These are phyloP conservation scores for Aegilops speltoides DNA, from an alignment of 176 grass and related monocot species.

Conservation along the genomic window DNA sequence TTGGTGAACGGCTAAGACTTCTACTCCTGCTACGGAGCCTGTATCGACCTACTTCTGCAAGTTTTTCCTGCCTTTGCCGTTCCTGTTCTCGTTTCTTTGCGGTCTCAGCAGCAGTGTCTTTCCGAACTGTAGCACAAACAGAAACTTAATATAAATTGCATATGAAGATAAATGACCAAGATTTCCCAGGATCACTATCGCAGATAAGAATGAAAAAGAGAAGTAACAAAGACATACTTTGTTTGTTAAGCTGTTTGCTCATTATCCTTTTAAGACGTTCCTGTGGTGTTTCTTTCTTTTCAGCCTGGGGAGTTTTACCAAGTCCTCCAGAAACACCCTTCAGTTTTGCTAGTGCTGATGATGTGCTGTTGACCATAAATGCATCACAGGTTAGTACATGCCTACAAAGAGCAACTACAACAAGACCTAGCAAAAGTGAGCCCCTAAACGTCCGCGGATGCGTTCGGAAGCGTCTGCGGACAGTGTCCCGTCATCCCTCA, in stretches of 20 bases:
- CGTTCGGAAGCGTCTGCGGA: no score
- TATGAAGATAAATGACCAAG: constrained; percentile 4
- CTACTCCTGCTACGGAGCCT: constrained; percentile 64
- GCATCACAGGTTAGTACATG: constrained; percentile 1
- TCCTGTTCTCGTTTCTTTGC: constrained; percentile 93
- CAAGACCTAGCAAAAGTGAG: no score
- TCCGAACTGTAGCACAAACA: constrained; percentile 60
- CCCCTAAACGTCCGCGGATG: no score
- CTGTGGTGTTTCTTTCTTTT: constrained; percentile 99
- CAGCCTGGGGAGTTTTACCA: constrained; percentile 58
- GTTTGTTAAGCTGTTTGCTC: constrained; percentile 99
- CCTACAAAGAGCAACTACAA: background rate
- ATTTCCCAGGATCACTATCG: background rate
- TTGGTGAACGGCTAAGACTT: constrained; percentile 68
- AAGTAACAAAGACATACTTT: constrained; percentile 67
- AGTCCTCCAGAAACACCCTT: constrained; percentile 60
- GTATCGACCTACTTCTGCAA: constrained; percentile 79
- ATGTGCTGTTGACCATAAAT: constrained; percentile 53
- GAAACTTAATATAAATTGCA: constrained; percentile 27
- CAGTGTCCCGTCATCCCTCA: no score
- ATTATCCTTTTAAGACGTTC: constrained; percentile 99
- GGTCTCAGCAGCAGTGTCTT: constrained; percentile 88
- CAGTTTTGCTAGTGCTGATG: constrained; percentile 83
- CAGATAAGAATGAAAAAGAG: constrained; percentile 24
- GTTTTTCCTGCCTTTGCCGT: constrained; percentile 77